Conservation (phyloP, 2,329 filamentous ascomycete species). For the Fonsecaea multimorphosa region DNA sequence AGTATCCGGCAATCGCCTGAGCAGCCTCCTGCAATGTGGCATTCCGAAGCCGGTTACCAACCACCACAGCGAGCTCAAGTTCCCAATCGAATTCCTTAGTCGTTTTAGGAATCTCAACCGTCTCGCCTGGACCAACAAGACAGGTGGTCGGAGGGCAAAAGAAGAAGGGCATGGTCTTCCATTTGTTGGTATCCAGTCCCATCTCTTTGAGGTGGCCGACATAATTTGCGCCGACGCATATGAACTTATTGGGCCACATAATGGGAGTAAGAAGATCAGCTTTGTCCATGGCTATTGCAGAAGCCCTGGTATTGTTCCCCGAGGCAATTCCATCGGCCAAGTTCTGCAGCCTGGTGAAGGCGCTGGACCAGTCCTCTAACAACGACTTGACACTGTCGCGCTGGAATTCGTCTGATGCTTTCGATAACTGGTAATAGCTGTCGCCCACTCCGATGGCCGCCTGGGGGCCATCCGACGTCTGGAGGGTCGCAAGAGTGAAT, state of each 20-base stretch:
- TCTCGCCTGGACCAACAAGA: constrained; percentile 17
- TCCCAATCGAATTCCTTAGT: constrained; percentile 25
- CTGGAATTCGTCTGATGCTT: not conserved
- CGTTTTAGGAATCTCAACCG: constrained; percentile 9
- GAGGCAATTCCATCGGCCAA: not conserved
- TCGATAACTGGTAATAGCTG: constrained; percentile 15
- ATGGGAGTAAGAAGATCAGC: constrained; percentile 14
- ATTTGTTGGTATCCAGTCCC: constrained; percentile 75
- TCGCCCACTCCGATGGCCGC: constrained; percentile 15
- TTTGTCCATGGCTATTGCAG: not conserved
- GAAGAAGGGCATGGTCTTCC: constrained; percentile 78
- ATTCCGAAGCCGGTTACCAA: constrained; percentile 12
- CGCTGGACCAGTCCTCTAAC: not conserved
- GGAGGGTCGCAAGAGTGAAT: constrained; percentile 20
- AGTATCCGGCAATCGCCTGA: constrained; percentile 7
- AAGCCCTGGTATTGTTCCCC: not conserved
- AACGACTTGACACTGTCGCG: constrained; percentile 4
- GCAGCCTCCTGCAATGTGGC: constrained; percentile 5
- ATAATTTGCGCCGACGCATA: constrained; percentile 23
- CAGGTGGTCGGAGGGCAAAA: constrained; percentile 42
- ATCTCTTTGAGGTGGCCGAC: constrained; percentile 20
- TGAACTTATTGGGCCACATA: constrained; percentile 15
- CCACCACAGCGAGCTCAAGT: constrained; percentile 16
- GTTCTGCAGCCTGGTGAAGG: not conserved
- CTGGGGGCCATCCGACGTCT: constrained; percentile 8